Conservation (phyloP, 352 stramenopile genomes). For the Globisporangium rhizosaccharum region DNA sequence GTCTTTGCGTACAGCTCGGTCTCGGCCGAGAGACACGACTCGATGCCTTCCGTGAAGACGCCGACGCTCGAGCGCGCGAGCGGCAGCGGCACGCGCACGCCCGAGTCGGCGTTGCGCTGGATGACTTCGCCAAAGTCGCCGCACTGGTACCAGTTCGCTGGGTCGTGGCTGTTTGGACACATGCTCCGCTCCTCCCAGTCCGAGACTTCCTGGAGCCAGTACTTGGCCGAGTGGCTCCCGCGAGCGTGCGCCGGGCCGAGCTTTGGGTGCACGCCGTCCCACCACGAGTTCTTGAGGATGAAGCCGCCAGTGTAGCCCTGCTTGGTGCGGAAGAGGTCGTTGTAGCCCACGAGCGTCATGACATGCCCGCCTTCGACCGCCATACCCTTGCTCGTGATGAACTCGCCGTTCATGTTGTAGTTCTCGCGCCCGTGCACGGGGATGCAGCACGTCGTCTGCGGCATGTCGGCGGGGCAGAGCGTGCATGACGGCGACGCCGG, state of each 20-base stretch:
- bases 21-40: slow-evolving; percentile 49
- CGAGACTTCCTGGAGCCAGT: slow-evolving; percentile 67
- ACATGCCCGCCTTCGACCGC: slow-evolving; percentile 46
- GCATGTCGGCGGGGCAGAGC: slow-evolving; percentile 40
- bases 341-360: slow-evolving; percentile 71
- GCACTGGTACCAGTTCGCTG: slow-evolving; percentile 71
- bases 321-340: slow-evolving; percentile 53
- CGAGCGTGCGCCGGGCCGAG: slow-evolving; percentile 54
- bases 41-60: slow-evolving; percentile 21
- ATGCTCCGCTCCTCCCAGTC: slow-evolving; percentile 64
- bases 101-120: slow-evolving; percentile 18
- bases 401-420: slow-evolving; percentile 69
- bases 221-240: slow-evolving; percentile 63
- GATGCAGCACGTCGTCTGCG: slow-evolving; percentile 53
- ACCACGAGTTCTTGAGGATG: slow-evolving; percentile 80
- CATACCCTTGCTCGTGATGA: slow-evolving; percentile 52
- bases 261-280: slow-evolving; percentile 48
- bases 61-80: slow-evolving; percentile 21
- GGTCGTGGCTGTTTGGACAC: slow-evolving; percentile 69
- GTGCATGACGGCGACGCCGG: slow-evolving; percentile 40
- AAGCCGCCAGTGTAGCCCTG: slow-evolving; percentile 60
- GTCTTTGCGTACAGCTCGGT: slow-evolving; percentile 51
- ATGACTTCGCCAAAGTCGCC: slow-evolving; percentile 54
- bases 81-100: slow-evolving; percentile 31
- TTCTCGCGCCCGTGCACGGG: slow-evolving; percentile 32